Evolutionary conservation across 2,329 filamentous ascomycete genomes (phyloP).

Genomic region (Aspergillus sp.): DNA sequence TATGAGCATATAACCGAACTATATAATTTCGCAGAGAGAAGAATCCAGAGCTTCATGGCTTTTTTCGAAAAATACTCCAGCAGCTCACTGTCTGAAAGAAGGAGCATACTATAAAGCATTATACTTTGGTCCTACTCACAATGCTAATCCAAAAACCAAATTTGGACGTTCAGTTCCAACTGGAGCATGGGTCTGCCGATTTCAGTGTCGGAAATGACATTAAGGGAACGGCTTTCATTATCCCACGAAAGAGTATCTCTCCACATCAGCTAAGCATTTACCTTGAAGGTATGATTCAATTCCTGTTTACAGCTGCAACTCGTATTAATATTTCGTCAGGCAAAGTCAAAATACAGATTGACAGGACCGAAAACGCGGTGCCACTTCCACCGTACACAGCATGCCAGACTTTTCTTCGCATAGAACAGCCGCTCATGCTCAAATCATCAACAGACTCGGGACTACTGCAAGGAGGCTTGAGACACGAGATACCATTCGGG

Average conservation of each 20-base stretch:
- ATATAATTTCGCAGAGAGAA: too few species aligned
- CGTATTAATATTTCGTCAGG: conserved; percentile 10
- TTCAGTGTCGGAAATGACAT: conserved; percentile 18
- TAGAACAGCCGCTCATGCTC: conserved; percentile 14
- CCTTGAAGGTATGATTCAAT: conserved; percentile 7
- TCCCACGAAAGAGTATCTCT: conserved; percentile 7
- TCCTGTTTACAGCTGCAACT: not conserved
- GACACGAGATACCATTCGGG: conserved; percentile 16
- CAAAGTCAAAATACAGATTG: conserved; percentile 10
- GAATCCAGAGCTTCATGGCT: too few species aligned
- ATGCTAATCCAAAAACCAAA: not conserved
- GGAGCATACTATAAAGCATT: too few species aligned
- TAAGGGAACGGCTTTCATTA: conserved; percentile 13
- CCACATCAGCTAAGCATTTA: not conserved
- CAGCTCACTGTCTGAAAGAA: too few species aligned
- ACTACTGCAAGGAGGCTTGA: not conserved
- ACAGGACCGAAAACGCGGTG: conserved; percentile 21
- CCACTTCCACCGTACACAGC: conserved; percentile 10
- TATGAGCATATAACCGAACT: too few species aligned
- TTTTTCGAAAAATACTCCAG: too few species aligned
- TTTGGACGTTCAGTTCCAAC: not conserved
- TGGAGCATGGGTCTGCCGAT: not conserved
- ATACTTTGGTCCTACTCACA: not conserved
- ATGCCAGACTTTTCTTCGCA: conserved; percentile 18
- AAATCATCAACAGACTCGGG: not conserved